phyloP scores from a whole-genome alignment of 192 early-diverging fungal species.

The Podila minutissima region DNA sequence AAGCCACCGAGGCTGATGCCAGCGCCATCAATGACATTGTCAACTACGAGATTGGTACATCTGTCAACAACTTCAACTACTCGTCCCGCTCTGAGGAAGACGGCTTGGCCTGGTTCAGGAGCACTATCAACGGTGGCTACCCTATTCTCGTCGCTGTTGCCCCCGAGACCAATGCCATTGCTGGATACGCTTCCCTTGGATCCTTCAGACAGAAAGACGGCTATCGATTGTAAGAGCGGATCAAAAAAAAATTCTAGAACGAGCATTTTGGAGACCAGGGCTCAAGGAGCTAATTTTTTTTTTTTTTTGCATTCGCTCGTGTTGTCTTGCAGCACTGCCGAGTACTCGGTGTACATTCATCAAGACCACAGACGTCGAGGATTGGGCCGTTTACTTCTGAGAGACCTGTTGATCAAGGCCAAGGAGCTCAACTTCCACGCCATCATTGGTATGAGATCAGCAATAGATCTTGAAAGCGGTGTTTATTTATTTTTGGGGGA shows the following conservation, averaged over 20 bases:
- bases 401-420: slow-evolving; percentile 51
- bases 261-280: slow-evolving; percentile 9
- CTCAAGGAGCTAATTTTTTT: slow-evolving; percentile 5
- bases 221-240: slow-evolving; percentile 41
- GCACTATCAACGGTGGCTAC: slow-evolving; percentile 48
- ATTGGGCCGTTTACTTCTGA: slow-evolving; percentile 49
- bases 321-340: slow-evolving; percentile 47
- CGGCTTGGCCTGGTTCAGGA: slow-evolving; percentile 53
- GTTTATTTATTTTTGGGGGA: too few relatives aligned
- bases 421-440: slow-evolving; percentile 52
- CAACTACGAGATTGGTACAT: slow-evolving; percentile 56
- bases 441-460: slow-evolving; percentile 58
- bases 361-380: slow-evolving; percentile 56
- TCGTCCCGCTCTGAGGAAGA: slow-evolving; percentile 51
- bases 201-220: slow-evolving; percentile 46
- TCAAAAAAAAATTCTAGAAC: background rate
- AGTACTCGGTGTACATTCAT: slow-evolving; percentile 63
- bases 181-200: slow-evolving; percentile 35
- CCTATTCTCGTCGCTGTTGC: slow-evolving; percentile 58
- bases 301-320: background rate
- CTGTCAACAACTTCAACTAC: slow-evolving; percentile 56
- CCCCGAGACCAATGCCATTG: slow-evolving; percentile 24
- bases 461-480: too few relatives aligned
- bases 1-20: slow-evolving; percentile 51
- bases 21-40: slow-evolving; percentile 55